Base-by-base conservation (phyloP, 192 early-diverging fungal genomes). In the Phycomyces nitens region DNA sequence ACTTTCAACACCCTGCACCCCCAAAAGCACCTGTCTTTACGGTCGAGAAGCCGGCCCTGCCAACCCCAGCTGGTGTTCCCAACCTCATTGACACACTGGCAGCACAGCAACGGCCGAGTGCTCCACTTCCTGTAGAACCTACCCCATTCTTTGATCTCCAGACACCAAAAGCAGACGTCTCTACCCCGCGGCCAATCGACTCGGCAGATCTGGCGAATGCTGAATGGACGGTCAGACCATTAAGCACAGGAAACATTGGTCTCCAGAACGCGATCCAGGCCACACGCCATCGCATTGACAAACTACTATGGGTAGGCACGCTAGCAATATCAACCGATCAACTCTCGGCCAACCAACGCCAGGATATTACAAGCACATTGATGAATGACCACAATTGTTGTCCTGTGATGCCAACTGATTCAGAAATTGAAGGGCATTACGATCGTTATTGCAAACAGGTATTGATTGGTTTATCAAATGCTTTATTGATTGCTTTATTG, bases 371-470 rank as follows among this genome's bases (percentile, higher is more conserved):
- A 16, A 53, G 72, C 29, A 85, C 84, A 58, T 80, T 95, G 43
- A 71, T 78, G 10, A 67, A 73, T 27, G 82, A 88, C 53, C 74
- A 88, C 60, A 73, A 88, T 60, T 89, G 85, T 7, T 76, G 89
- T 58, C 89, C 94, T 0, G 93, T 98, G 21, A 91, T 90, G 77
- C 76, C 91, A 23, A 79, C 84, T 20, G 89, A 95, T 62, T 72
- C 80, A 15, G 87, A 94, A 62, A 82, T 93, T 71, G 92, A 96
- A 50, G 93, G 93, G 23, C 94, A 96, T 75, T 97, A 97, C 69
- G 86, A 91, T 61, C 85, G 87, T 69, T 96, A 94, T 61, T 94
- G 96, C 81, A 97, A 97, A 71, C 95, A 98, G 84, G 90, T 92
- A 83, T 44, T 34, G 11, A 14, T 3, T 47, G 41, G 8, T n/a